phyloP scores from a whole-genome alignment of 345 rosid genomes.

The Reutealis trisperma region DNA sequence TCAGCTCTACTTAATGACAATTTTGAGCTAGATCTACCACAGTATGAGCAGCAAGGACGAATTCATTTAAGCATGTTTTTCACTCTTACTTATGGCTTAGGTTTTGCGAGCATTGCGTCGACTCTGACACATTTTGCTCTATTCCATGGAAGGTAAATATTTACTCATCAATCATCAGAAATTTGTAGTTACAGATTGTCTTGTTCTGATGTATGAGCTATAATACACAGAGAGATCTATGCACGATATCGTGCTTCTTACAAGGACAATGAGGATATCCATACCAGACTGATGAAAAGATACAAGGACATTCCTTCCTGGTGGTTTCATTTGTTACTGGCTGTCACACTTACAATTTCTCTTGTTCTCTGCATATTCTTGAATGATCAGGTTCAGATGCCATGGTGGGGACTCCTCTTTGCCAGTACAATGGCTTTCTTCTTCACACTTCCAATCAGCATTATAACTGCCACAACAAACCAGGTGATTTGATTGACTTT shows the following conservation, averaged over 20 bases:
- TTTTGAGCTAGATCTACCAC: constrained; percentile 61
- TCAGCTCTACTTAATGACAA: constrained; percentile 65
- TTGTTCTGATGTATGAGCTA: background rate
- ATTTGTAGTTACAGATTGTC: background rate
- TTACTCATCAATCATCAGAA: background rate
- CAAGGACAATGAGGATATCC: constrained; percentile 72
- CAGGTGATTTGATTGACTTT: constrained; percentile 43
- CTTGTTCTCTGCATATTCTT: constrained; percentile 62
- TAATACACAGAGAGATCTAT: constrained; percentile 62
- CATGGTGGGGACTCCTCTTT: constrained; percentile 94
- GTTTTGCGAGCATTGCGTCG: constrained; percentile 87
- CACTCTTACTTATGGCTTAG: constrained; percentile 72
- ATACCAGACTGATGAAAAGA: constrained; percentile 70
- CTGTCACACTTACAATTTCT: constrained; percentile 46
- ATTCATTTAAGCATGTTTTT: constrained; percentile 85
- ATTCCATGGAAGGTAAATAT: constrained; percentile 80
- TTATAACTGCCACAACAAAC: constrained; percentile 88
- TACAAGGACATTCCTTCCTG: constrained; percentile 86
- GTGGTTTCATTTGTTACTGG: constrained; percentile 74
- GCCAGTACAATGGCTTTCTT: constrained; percentile 68
- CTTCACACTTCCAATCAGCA: constrained; percentile 86
- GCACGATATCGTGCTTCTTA: constrained; percentile 61
- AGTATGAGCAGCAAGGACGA: constrained; percentile 71
- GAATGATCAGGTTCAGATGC: constrained; percentile 82
- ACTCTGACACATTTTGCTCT: constrained; percentile 82